Base-by-base conservation (phyloP, 441 rosid species). In the Adansonia rubrostipa region DNA sequence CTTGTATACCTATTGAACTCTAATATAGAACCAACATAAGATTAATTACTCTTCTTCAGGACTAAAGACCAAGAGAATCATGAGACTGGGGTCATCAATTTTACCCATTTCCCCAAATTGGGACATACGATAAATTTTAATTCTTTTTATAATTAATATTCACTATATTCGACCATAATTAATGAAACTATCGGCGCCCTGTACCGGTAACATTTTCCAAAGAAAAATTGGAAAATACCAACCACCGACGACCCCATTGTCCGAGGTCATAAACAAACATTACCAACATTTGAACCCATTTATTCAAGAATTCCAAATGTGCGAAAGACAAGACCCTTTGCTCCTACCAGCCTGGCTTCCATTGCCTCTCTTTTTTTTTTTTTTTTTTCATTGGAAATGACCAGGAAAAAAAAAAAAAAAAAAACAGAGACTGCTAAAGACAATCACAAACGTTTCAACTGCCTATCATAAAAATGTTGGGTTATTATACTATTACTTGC, bases 81-180 rank as follows among this genome's bases (percentile, higher is more conserved):
- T 20, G 36, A 79, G 47, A 15, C 84, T 71, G 74, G 74, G 77
- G 77, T 77, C 78, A 71, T 71, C 77, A 42, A 8, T 71, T 45
- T 63, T 71, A 44, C 40, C 40, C 48, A 44, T 54, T 73, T 60
- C 42, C 58, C 50, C 19, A 24, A 44, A 14, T 17, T 5, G 0
- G 0, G 44, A 42, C 58, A 19, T 28, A 28, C 33, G 33, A 28
- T 28, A 28, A 28, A 28, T 28, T 28, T 28, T 28, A 28, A 28
- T 28, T 28, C 33, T 28, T 28, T 28, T 28, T 28, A 28, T 28
- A 28, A 28, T 28, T 28, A 28, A 28, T 28, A 28, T 28, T 28
- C 33, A 28, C 33, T 28, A 28, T 28, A 28, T 28, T 28, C 33
- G 33, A 28, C 33, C 33, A 28, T 28, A 28, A 28, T 28, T 28